Conservation (phyloP, 139 green algal species). For the Coelastrella sp. region DNA sequence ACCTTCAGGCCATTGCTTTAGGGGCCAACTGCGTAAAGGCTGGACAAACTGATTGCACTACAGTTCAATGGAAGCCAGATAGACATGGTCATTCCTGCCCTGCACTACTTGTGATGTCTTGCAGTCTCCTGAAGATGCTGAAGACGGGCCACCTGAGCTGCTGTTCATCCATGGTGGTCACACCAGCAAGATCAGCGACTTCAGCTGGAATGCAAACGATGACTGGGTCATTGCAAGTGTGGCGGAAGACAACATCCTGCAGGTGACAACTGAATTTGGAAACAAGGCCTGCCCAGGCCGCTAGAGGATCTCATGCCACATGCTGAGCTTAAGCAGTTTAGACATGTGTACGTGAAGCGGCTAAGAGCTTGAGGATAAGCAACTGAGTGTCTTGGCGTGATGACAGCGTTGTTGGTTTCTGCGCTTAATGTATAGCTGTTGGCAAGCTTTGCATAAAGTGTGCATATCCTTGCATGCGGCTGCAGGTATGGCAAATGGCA, state of each 20-base stretch:
- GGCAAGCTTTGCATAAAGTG: background rate
- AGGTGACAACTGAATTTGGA: constrained; percentile 60
- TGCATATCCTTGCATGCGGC: background rate
- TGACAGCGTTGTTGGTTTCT: no score
- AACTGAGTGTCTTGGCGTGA: no score
- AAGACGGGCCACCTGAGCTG: constrained; percentile 97
- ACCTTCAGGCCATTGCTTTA: no score
- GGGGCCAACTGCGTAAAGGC: no score
- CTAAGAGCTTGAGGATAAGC: no score
- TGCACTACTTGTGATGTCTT: background rate
- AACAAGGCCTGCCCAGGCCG: background rate
- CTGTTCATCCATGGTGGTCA: constrained; percentile 96
- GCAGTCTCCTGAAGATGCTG: constrained; percentile 92
- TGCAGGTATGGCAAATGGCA: constrained; percentile 98
- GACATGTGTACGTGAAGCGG: no score
- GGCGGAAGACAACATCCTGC: constrained; percentile 99
- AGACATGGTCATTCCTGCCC: background rate
- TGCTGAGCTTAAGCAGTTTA: no score
- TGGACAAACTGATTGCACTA: no score
- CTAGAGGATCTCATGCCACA: background rate
- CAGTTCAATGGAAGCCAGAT: no score
- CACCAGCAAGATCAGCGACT: constrained; percentile 95
- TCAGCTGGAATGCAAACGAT: constrained; percentile 92
- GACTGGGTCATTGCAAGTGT: constrained; percentile 97
- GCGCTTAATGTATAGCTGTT: background rate